phyloP scores from a whole-genome alignment of 441 rosid species.

The Eutrema salsugineum region DNA sequence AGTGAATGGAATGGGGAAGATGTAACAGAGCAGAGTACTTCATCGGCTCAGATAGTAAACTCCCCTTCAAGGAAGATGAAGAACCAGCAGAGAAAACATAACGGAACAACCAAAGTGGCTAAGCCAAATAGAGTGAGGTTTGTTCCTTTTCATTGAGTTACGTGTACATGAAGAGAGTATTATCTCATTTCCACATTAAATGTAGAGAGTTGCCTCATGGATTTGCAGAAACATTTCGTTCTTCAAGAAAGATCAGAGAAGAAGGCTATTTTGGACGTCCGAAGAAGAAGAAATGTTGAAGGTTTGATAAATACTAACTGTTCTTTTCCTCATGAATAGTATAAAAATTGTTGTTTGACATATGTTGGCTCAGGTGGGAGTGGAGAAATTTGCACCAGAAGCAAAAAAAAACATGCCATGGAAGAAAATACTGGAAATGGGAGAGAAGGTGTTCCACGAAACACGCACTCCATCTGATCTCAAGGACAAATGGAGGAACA shows the following conservation, averaged over 20 bases:
- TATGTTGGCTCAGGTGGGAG: slow-evolving; percentile 13
- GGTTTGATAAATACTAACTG: slow-evolving; percentile 28
- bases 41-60: slow-evolving; percentile 8
- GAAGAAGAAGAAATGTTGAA: slow-evolving; percentile 60
- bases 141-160: not conserved
- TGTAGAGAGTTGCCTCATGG: not conserved
- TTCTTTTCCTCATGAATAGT: not conserved
- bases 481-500: slow-evolving; percentile 74
- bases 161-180: not conserved
- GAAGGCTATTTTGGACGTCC: slow-evolving; percentile 42
- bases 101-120: not conserved
- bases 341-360: not conserved
- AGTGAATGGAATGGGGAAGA: slow-evolving; percentile 13
- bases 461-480: slow-evolving; percentile 65
- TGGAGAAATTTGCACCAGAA: slow-evolving; percentile 35
- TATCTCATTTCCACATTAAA: not conserved
- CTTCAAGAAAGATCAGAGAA: slow-evolving; percentile 36
- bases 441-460: slow-evolving; percentile 43
- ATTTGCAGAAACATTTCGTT: slow-evolving; percentile 3
- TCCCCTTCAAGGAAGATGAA: not conserved
- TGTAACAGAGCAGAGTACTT: not conserved
- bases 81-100: not conserved
- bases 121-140: not conserved
- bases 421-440: slow-evolving; percentile 71
- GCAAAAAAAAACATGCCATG: slow-evolving; percentile 64